These are phyloP conservation scores for Salisapilia sapeloensis DNA, from an alignment of 352 stramenopile species.

Conservation along the genomic window DNA sequence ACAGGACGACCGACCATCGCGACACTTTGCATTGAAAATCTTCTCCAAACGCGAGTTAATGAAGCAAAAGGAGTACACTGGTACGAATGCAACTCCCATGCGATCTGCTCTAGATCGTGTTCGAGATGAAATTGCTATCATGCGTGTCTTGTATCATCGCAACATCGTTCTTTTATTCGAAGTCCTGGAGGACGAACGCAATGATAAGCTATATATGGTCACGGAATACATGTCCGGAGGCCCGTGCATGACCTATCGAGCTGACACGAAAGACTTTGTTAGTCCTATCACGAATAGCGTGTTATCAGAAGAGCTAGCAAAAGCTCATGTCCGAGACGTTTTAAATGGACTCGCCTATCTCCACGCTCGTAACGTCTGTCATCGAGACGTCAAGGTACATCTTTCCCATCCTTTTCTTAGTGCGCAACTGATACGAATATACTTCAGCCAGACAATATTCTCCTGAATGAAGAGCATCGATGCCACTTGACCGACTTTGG, in stretches of 20 bases:
- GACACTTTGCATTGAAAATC: conserved; percentile 73
- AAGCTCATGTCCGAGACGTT: conserved; percentile 51
- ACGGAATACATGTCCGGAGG: conserved; percentile 75
- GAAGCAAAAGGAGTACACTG: conserved; percentile 64
- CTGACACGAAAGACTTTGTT: conserved; percentile 47
- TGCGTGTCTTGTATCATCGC: conserved; percentile 78
- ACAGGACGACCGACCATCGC: conserved; percentile 3
- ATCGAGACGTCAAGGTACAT: conserved; percentile 80
- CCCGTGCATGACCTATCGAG: conserved; percentile 65
- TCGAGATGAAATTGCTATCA: conserved; percentile 73
- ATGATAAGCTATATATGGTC: conserved; percentile 76
- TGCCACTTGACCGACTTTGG: conserved; percentile 82
- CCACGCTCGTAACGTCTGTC: conserved; percentile 53
- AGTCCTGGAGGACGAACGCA: conserved; percentile 64
- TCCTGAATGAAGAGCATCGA: conserved; percentile 57
- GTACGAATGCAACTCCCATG: conserved; percentile 15
- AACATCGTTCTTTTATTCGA: conserved; percentile 85
- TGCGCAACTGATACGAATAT: conserved; percentile 22
- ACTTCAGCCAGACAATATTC: conserved; percentile 76
- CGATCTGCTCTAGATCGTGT: conserved; percentile 68
- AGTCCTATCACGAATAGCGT: conserved; percentile 33
- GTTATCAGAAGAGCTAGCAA: conserved; percentile 43
- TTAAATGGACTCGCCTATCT: conserved; percentile 68
- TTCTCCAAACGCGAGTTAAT: conserved; percentile 58
- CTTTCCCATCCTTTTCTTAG: conserved; percentile 3